Evolutionary conservation across 164 flowering plant species (phyloP).

Genomic region (Sextonia rubra): DNA sequence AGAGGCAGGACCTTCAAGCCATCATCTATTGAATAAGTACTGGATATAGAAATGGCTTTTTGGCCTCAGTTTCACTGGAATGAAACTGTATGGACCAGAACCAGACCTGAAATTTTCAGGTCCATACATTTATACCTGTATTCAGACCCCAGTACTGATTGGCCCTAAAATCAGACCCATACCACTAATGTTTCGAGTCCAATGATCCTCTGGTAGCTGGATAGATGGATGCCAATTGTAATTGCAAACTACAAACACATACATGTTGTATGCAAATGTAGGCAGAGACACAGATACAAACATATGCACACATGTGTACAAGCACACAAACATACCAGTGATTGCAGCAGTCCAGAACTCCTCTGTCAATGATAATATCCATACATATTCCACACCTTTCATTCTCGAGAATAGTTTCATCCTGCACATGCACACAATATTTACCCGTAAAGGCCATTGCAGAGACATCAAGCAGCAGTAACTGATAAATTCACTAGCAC

Average conservation of each 20-base stretch:
- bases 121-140: too few relatives aligned
- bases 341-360: conserved; percentile 89
- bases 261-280: not conserved
- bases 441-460: not conserved
- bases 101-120: too few relatives aligned
- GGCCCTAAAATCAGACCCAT: too few relatives aligned
- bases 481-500: not conserved
- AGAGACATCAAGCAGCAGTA: not conserved
- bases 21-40: too few relatives aligned
- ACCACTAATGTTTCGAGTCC: not conserved
- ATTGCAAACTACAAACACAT: not conserved
- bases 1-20: too few relatives aligned
- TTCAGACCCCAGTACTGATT: too few relatives aligned
- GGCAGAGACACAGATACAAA: not conserved
- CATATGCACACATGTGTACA: not conserved
- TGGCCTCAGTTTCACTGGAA: too few relatives aligned
- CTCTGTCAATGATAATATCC: conserved; percentile 86
- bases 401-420: conserved; percentile 14
- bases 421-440: conserved; percentile 15
- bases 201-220: not conserved
- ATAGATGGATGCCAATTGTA: not conserved
- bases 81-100: too few relatives aligned
- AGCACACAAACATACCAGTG: conserved; percentile 58
- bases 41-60: too few relatives aligned
- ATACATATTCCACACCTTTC: conserved; percentile 54